Base-by-base conservation (phyloP, 768 basidiomycete genomes). In the Tricholoma sp. region DNA sequence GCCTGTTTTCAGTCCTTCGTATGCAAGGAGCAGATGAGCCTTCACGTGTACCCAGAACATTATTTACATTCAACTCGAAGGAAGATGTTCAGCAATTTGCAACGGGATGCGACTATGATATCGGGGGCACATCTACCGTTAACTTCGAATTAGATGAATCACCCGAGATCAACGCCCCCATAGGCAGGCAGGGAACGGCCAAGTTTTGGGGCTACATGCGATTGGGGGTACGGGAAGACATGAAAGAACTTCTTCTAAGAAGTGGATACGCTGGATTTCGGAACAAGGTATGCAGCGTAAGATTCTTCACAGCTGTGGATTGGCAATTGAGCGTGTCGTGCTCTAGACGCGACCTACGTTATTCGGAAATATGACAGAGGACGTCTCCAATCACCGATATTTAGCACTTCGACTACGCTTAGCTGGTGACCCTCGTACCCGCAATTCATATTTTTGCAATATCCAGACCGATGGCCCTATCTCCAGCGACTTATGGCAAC, bases 181-280 rank as follows among this genome's bases (percentile, higher is more conserved):
- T 82, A 32, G 82, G 74, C 34, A 78, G 75, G 52, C 54, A 66
- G 1, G 78, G 83, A 13, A 85, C 84, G 2, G 89, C 74, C 2
- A 77, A 83, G 53, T 95, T 96, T 67, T 89, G 83, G 82, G 94
- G 94, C 2, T 78, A 85, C 24, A 86, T 96, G 85, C 73, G 79
- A 37, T 75, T 91, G 15, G 77, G 74, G 39, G 89, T 94, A 1
- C 83, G 81, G 49, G 80, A 85, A 63, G 81, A n/a, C n/a, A n/a
- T n/a, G 83, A 1, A 80, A 82, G 62, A n/a, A n/a, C n/a, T n/a
- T n/a, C n/a, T n/a, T n/a, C 77, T 96, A 36, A 76, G 91, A 49
- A 85, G 86, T 5, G 95, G 95, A 0, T 98, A 96, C 70, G 91
- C 93, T 13, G 95, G 92, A 15, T 91, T 98, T 67, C 76, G 92